Evolutionary conservation across 2,329 filamentous ascomycete species (phyloP), one percentile per base, ranked within the genome.

Genomic region (Pseudogymnoascus sp.): DNA sequence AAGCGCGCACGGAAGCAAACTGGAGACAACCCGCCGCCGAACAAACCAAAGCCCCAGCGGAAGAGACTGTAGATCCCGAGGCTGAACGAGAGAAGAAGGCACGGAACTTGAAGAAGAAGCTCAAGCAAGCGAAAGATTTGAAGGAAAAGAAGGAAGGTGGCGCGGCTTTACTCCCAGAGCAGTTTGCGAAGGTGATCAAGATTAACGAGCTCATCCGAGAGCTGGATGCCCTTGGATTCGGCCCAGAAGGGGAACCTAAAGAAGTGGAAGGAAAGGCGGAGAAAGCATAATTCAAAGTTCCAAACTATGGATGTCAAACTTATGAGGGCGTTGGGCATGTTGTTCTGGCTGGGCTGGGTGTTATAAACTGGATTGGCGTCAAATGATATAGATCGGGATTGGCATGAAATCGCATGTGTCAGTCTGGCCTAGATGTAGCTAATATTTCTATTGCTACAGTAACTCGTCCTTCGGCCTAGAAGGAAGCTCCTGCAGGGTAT

Each of bases 171-270:
- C 79, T 97, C 26, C 93, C 92, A 0, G 94, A 99, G 77, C 94
- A 99, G 77, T 88, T 97, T 66, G 92, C 93, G 68, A 99, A 99
- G 78, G 90, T 99, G 61, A 95, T 96, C 73, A 96, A 94, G 75
- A 96, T 99, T 73, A 91, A 90, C 65, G 94, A 99, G 77, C 81
- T 99, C 59, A 86, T 97, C 62, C 84, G 92, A 10, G 92, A 97
- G 72, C 77, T 99, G 61, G 90, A 95, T 69, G 82, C 84, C 2
- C 79, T 99, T 29, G 93, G 93, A 0, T 91, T 97, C 65, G 88
- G 95, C 72, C 76, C 83, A 0, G 88, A 95, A 8, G 90, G 87
- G 2, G 88, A 92, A 64, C 81, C 79, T 68, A 81, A 81, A 68
- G 70, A 40, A n/a, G 66, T 65, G 21, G 60, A 57, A 44, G 50